phyloP scores from a whole-genome alignment of 441 rosid genomes.

The Geranium incanum region DNA sequence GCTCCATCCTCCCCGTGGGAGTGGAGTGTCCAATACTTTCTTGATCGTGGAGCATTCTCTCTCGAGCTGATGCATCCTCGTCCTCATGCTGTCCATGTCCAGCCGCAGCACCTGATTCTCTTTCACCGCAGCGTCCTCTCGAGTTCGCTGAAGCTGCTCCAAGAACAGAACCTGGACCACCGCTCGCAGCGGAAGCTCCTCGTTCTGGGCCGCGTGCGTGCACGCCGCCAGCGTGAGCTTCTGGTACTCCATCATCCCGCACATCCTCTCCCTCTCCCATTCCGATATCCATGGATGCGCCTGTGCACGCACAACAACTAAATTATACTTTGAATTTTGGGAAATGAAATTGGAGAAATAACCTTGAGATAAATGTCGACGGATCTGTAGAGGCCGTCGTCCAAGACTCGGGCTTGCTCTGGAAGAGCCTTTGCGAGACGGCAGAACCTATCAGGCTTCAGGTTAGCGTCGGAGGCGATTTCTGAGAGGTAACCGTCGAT shows the following conservation, averaged over 20 bases:
- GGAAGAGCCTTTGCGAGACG: conserved; percentile 51
- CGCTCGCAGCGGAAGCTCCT: conserved; percentile 60
- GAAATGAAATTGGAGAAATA: not conserved
- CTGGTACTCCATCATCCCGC: conserved; percentile 57
- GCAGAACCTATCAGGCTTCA: conserved; percentile 51
- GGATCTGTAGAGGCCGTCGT: conserved; percentile 69
- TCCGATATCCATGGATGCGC: conserved; percentile 67
- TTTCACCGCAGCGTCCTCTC: conserved; percentile 38
- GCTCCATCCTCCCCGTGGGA: conserved; percentile 27
- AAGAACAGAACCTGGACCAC: conserved; percentile 67
- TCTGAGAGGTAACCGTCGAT: conserved; percentile 66
- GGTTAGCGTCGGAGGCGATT: conserved; percentile 62
- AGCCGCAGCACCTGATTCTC: conserved; percentile 91
- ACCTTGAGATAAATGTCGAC: conserved; percentile 72
- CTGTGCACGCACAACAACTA: conserved; percentile 23
- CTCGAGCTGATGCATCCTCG: conserved; percentile 77
- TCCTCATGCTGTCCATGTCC: conserved; percentile 96
- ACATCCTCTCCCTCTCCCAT: conserved; percentile 54
- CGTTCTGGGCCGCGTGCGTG: conserved; percentile 80
- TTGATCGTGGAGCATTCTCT: conserved; percentile 80
- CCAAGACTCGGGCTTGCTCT: conserved; percentile 52
- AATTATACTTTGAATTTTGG: not conserved
- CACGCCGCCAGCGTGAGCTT: conserved; percentile 66
- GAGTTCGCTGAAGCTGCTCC: conserved; percentile 51
- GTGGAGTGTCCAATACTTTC: conserved; percentile 31